Conservation (phyloP, 2,329 filamentous ascomycete species). For the Amauroascus niger region DNA sequence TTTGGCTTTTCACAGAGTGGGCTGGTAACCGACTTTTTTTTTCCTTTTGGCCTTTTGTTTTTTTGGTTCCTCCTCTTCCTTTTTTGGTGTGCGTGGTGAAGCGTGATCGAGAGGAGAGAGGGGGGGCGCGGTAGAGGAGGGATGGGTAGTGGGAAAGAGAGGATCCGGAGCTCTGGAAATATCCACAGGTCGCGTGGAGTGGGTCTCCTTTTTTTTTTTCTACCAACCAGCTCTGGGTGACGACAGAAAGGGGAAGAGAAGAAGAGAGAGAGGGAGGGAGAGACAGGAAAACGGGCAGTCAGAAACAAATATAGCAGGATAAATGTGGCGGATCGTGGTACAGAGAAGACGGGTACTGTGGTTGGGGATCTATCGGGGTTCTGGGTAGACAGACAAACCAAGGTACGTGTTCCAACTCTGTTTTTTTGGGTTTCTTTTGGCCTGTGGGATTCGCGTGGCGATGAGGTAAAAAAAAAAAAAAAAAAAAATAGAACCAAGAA, state of each 20-base stretch:
- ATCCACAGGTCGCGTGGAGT: constrained; percentile 14
- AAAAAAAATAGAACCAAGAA: neutral
- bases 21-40: neutral
- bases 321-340: neutral
- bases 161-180: constrained; percentile 13
- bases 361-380: neutral
- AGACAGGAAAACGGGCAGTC: neutral
- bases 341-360: neutral
- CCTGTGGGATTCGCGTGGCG: constrained; percentile 4
- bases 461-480: neutral
- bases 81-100: neutral
- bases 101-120: neutral
- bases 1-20: neutral
- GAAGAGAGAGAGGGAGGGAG: neutral
- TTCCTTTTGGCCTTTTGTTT: neutral
- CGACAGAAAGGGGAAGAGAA: neutral
- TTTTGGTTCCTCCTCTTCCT: neutral
- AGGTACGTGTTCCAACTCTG: constrained; percentile 3
- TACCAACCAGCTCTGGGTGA: neutral
- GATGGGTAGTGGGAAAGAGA: constrained; percentile 4
- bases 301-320: neutral
- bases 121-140: neutral
- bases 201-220: constrained; percentile 7
- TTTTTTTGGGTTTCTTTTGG: neutral
- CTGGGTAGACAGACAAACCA: neutral